Evolutionary conservation across 1,139 yeast species (phyloP), one percentile per base, ranked within the genome.

Genomic region (Yamadazyma epiphylla): DNA sequence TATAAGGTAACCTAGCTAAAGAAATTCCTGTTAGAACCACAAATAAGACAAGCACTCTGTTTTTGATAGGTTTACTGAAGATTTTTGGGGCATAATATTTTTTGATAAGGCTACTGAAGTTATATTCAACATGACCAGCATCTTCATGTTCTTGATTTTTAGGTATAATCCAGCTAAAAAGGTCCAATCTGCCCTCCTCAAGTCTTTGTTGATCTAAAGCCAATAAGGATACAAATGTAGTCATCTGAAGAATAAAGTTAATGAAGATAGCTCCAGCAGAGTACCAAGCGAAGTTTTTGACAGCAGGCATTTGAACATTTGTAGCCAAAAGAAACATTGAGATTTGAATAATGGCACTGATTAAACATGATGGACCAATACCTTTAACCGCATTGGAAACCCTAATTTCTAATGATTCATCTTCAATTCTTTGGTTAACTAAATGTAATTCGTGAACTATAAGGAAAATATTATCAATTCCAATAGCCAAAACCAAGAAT

Each of bases 301-400:
- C 97, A 0, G 97, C 97, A 3, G 97, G 97, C 96, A 89, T 91
- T 12, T 80, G 73, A 5, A 91, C 97, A 5, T 68, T 58, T 0
- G 94, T 70, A 0, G 96, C 96, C 26, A 91, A 62, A 7, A 78
- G 58, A 50, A 91, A 88, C 51, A 95, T 84, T 5, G 79, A 62
- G 6, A 81, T 68, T 47, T 91, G 96, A 31, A 91, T 74, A 0
- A 78, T 43, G 0, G 95, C 80, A 33, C 95, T 82, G 14, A 86
- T 64, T 15, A 86, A 53, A 39, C 94, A 87, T 13, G 95, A 84
- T 0, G 98, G 96, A 0, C 96, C 96, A 41, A 89, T 77, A 36
- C 75, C 68, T 1, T 80, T 77, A 37, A 89, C 62, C 0, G 95
- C 74, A 25, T 67, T 58, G 0, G 87, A 64, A 4, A 89, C 68